Base-by-base conservation (phyloP, 2,329 filamentous ascomycete species). In the Hirsutella thompsonii region DNA sequence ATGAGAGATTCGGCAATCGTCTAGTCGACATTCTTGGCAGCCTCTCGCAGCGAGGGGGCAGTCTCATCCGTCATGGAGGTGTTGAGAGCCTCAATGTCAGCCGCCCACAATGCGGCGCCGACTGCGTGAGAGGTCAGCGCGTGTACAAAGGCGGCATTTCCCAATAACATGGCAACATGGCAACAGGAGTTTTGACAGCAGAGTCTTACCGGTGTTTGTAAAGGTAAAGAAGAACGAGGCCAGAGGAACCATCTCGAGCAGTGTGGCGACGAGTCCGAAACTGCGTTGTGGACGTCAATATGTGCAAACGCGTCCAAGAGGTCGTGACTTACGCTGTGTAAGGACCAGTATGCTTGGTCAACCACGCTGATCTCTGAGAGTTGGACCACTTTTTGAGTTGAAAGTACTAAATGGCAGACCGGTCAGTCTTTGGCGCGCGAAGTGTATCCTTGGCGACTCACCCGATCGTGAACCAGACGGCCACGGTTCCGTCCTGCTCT, bases 61-160 rank as follows among this genome's bases (percentile, higher is more conserved):
- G 70, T 74, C 45, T 64, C 60, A 40, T 63, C 55, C 9, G 64
- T 63, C 68, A 74, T 73, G 33, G 60, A 57, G 9, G 60, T 67
- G 42, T 66, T 63, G 50, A 69, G 68, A 21, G 62, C 58, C 59
- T 93, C 87, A 44, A 93, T 75, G 58, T 93, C 88, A 16, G 86
- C 84, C 33, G 90, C 89, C 88, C 88, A 95, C n/a, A 96, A 66
- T 8, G 90, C 90, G 41, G 89, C 90, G 8, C 88, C 90, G 44
- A 94, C 87, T 79, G 37, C 8, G 30, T 30, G 20, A 10, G n/a
- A n/a, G n/a, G 49, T 50, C 39, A 46, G 37, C 35, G 5, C 32
- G 18, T 4, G 18, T 34, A 10, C 14, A 8, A 4, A 2, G 14
- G 11, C 23, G 23, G 6, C 23, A 11, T 26, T 26, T 6, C 23